Evolutionary conservation across 140 eudicot species (phyloP), one percentile per base, ranked within the genome.

Genomic region (Flaveria floridana): DNA sequence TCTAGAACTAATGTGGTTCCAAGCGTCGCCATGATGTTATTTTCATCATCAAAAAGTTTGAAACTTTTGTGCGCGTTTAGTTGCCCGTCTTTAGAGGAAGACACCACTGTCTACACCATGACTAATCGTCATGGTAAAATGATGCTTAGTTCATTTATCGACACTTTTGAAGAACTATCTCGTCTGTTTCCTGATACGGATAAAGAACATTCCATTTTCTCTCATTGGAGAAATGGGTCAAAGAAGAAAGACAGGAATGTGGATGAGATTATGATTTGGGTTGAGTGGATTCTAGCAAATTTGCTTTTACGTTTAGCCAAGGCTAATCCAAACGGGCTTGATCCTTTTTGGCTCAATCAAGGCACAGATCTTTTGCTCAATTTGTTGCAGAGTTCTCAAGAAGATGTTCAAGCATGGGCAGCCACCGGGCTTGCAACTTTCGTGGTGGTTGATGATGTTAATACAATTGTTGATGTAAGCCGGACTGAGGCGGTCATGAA

Each of bases 381-480:
- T 78, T 82, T 94, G 74, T 84, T 87, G 86, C 95, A 90, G 82
- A 94, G 99, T 70, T 70, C 74, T 59, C 91, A 94, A 70, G 99
- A 90, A 69, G 97, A 94, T 81, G 96, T 94, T 70, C 99, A 88
- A 83, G 99, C 90, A 80, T 82, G 90, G 75, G 91, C 97, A 16
- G 99, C 97, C 14, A 85, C 87, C 0, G 96, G 89, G 39, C 89
- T 94, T 55, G 96, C 97, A 11, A 87, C 88, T 69, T 94, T 94
- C 74, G 97, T 87, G 51, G 91, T 94, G 69, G 83, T 85, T 46
- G 95, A 88, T 76, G 96, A 90, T 70, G 96, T 86, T 62, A 93
- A 85, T 84, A 85, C 96, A n/a, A 88, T 85, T 65, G 83, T 88
- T 53, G 87, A 94, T 73, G 85, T 82, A 19, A 87, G 86, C 56